Base-by-base conservation (phyloP, 2,329 filamentous ascomycete genomes). In the Fusarium sp. region DNA sequence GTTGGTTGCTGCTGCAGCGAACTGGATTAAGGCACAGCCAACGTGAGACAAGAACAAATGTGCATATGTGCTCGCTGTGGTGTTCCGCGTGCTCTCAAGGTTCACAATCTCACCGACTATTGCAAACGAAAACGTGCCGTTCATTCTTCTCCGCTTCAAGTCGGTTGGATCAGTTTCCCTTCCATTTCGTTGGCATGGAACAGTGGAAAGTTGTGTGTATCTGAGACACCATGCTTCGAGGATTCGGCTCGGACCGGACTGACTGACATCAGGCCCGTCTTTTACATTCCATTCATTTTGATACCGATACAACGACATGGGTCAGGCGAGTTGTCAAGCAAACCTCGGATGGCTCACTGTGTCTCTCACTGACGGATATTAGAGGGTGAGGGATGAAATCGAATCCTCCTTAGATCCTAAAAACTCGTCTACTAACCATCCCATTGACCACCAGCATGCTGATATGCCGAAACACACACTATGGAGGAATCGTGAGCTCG, bases 11-110 rank as follows among this genome's bases (percentile, higher is more conserved):
- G 45, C 57, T 68, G 66, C 67, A 64, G 56, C 62, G 30, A 68
- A 74, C 67, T 71, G 62, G 50, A 73, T 37, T 54, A 72, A 60
- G 62, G 64, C 30, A 50, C 45, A 61, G 16, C 59, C 64, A 74
- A 74, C 71, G 68, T 65, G 45, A 52, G 50, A 48, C 58, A 67
- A 30, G 39, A 67, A 20, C 35, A 25, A 14, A 35, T 37, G 23
- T 20, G 35, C 13, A 27, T 64, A 23, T 20, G 20, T 20, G 20
- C 25, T 37, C 27, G 30, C 18, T 52, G 50, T n/a, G 43, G 13
- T 48, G 18, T 57, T 27, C 43, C 35, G 39, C 25, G 1, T 34
- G 34, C 7, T 27, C 16, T 61, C 30, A 50, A 16, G 9, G 25
- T 35, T 25, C 39, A 39, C 34, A 41, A 52, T 37, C 43, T 39